Base-by-base conservation (phyloP, 1,284 basidiomycete genomes). In the Takashimella koratensis region DNA sequence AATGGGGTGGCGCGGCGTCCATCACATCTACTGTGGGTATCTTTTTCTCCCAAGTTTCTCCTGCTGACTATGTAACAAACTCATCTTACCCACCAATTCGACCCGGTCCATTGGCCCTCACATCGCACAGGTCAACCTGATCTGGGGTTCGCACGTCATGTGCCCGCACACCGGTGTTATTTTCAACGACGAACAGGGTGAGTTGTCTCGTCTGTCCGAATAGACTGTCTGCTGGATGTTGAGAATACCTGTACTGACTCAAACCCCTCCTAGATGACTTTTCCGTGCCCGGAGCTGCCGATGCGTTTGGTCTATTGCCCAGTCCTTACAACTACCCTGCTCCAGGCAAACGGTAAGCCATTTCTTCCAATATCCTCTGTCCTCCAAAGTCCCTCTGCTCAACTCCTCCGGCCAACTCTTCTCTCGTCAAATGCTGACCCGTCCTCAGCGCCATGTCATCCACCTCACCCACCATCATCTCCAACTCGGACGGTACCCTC, bases 261-360 rank as follows among this genome's bases (percentile, higher is more conserved):
- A n/a, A n/a, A n/a, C n/a, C n/a, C n/a, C n/a, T n/a, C 13, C 16
- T 27, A 86, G 89, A 92, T 63, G 92, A 96, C 73, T 94, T 94
- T 71, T 86, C 89, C 6, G 86, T 81, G 1, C 91, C 90, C 0
- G 90, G 88, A 3, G 73, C 76, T 19, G 82, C 89, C 5, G 93
- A 96, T 62, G 83, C 80, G 1, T 94, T 91, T 67, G 93, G 90
- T 2, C 78, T 97, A 20, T 84, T 80, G 76, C 86, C 91, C 3
- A 90, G 87, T 19, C 91, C 92, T 6, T 90, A 85, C 76, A 96
- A 96, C 71, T 94, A 88, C 67, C 91, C 92, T 1, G 85, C 84
- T 62, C 82, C 88, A 1, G 83, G 85, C 16, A 97, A 96, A 76
- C 85, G 90, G 59, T 73, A 43, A 41, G 63, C 53, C 0, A 30